Evolutionary conservation across 1,139 yeast species (phyloP).

Genomic region (Scheffersomyces titani): DNA sequence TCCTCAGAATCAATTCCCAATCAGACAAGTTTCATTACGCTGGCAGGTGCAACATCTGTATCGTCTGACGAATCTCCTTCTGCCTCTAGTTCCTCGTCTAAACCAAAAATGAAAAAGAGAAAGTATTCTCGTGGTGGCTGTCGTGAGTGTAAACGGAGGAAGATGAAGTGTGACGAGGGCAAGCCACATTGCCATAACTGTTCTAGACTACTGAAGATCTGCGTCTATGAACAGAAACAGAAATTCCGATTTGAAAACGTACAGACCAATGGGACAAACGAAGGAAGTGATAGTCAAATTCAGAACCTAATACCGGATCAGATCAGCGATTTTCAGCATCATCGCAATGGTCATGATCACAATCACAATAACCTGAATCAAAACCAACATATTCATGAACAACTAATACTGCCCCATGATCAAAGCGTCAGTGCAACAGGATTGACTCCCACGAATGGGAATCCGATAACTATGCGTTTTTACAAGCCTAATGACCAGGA

Average conservation of each 20-base stretch:
- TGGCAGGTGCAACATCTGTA: not conserved
- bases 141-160: conserved; percentile 60
- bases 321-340: not conserved
- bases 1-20: not conserved
- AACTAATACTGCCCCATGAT: not conserved
- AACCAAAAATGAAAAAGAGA: conserved; percentile 35
- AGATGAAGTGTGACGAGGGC: conserved; percentile 46
- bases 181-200: conserved; percentile 42
- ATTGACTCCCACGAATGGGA: not conserved
- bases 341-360: not conserved
- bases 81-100: not conserved
- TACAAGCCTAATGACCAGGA: not conserved
- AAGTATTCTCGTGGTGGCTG: conserved; percentile 65
- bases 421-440: not conserved
- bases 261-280: not conserved
- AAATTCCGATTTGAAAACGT: conserved; percentile 28
- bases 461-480: not conserved
- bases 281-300: not conserved
- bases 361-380: not conserved
- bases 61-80: not conserved
- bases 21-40: not conserved
- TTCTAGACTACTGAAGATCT: conserved; percentile 45
- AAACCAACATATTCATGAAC: not conserved
- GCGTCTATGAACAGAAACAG: conserved; percentile 42
- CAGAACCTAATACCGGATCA: not conserved